Evolutionary conservation across 352 stramenopile species (phyloP).

Genomic region (Globisporangium spiculum): DNA sequence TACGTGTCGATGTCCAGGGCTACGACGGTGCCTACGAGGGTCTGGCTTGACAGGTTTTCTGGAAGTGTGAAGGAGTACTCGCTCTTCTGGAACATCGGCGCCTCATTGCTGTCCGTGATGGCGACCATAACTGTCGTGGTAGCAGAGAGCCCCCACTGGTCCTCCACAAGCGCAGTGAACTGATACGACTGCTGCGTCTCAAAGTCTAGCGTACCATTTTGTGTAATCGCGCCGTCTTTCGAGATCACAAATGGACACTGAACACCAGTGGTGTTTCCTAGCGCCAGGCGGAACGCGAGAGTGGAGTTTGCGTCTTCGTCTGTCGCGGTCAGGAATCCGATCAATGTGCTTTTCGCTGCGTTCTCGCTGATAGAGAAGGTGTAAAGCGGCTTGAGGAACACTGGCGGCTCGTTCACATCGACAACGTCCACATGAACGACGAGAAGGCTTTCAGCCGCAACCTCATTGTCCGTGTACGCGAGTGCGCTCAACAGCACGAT

Average conservation of each 20-base stretch:
- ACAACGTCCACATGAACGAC: constrained; percentile 2
- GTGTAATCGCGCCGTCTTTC: neutral
- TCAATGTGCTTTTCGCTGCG: neutral
- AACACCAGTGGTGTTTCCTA: neutral
- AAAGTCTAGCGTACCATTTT: constrained; percentile 18
- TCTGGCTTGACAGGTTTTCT: constrained; percentile 38
- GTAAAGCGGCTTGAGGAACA: constrained; percentile 6
- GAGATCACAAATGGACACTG: constrained; percentile 2
- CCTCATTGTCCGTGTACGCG: neutral
- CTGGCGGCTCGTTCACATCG: constrained; percentile 10
- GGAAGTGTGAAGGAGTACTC: constrained; percentile 31
- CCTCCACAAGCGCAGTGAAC: constrained; percentile 19
- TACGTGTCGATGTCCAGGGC: constrained; percentile 41
- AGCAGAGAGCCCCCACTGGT: constrained; percentile 29
- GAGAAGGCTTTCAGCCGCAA: neutral
- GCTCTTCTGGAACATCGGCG: constrained; percentile 31
- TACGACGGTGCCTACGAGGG: constrained; percentile 27
- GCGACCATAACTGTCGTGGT: constrained; percentile 26
- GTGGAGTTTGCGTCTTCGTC: constrained; percentile 2
- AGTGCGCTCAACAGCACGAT: constrained; percentile 11
- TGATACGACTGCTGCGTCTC: constrained; percentile 19
- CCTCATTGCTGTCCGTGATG: constrained; percentile 46
- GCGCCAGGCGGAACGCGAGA: constrained; percentile 2
- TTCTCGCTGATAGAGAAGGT: constrained; percentile 8
- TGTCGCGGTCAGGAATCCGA: constrained; percentile 7